Base-by-base conservation (phyloP, 2,329 filamentous ascomycete species). In the Trichoderma arundinaceum region DNA sequence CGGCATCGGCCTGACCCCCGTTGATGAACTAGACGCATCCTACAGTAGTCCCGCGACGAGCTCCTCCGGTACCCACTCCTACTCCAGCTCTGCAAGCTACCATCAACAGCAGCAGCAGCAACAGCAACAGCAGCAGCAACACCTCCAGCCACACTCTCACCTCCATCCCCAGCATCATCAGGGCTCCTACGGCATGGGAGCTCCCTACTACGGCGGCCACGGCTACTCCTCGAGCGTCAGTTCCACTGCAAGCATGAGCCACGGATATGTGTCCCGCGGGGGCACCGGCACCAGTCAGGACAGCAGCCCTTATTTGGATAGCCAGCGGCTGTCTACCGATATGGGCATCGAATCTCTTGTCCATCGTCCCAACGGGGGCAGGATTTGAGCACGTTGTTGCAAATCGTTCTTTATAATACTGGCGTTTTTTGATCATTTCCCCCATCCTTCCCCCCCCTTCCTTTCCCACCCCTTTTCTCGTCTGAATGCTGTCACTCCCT, bases 291-390 rank as follows among this genome's bases (percentile, higher is more conserved):
- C 69, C 46, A 72, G 72, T 59, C 77, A 80, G 68, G 77, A 77
- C 10, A 77, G 75, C 33, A 83, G 82, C 65, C 81, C 82, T 3
- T 85, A 85, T 66, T 73, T 84, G 76, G 76, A 71, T 68, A 76
- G 78, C 8, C 80, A 81, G 69, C 76, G 85, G 48, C 77, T 86
- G 63, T 79, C 85, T 6, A 82, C 83, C 56, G 86, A 88, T 70
- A 88, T 88, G 85, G 85, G 84, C 28, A 88, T 89, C 70, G 83
- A 83, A 59, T 79, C 83, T 58, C 83, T 88, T 66, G 85, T 88
- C 70, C 86, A 87, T 74, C 79, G 83, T 28, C 78, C 82, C 13
- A 73, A 75, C 8, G 73, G 75, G 41, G 71, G 73, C 28, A 71
- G 72, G 38, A 35, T 72, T 43, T 73, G 65, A 56, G 28, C 19